Evolutionary conservation across 75 land plant genomes (phyloP).

Genomic region (Cupressus sempervirens): DNA sequence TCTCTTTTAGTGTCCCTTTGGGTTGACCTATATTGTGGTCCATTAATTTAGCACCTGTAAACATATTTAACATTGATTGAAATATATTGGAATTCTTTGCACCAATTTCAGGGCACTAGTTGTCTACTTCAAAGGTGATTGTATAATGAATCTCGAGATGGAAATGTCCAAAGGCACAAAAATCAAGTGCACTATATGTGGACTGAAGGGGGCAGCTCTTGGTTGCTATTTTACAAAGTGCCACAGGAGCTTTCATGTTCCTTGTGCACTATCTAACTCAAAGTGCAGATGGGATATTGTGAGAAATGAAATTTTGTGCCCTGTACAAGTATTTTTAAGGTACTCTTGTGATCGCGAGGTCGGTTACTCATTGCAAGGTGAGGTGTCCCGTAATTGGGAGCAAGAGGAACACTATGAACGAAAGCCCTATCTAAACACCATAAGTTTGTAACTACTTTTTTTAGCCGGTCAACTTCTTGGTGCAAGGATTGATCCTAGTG

Average conservation of each 20-base stretch:
- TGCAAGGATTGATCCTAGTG: too few species aligned
- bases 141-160: conserved; percentile 50
- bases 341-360: too few species aligned
- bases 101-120: conserved; percentile 70
- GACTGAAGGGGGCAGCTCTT: conserved; percentile 81
- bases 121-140: conserved; percentile 59
- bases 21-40: not conserved
- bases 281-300: conserved; percentile 77
- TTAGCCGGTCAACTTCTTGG: too few species aligned
- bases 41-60: not conserved
- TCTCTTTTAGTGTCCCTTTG: not conserved
- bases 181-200: conserved; percentile 71
- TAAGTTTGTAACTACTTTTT: too few species aligned
- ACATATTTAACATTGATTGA: not conserved
- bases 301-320: conserved; percentile 9
- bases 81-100: not conserved
- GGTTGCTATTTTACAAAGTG: conserved; percentile 74
- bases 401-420: too few species aligned
- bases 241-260: conserved; percentile 67
- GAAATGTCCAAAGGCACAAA: conserved; percentile 68
- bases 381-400: too few species aligned
- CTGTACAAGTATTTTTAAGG: not conserved
- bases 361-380: too few species aligned
- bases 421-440: too few species aligned
- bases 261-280: conserved; percentile 58